Conservation (phyloP, 352 stramenopile genomes). For the Phytophthora megakarya region DNA sequence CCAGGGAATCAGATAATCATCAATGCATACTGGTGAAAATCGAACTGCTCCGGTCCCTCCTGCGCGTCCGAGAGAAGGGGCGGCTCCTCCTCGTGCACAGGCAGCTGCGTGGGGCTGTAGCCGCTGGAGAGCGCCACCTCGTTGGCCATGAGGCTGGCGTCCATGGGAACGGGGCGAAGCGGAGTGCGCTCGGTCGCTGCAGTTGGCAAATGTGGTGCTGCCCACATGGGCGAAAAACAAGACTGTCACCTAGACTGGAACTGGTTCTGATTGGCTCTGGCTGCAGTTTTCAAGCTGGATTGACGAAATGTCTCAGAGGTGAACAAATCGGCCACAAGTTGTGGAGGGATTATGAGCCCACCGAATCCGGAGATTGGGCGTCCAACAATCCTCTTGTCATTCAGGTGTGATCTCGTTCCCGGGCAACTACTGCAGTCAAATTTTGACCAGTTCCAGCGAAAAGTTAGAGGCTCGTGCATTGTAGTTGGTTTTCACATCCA, state of each 20-base stretch:
- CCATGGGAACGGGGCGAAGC: slow-evolving; percentile 27
- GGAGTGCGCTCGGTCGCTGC: slow-evolving; percentile 27
- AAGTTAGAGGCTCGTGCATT: too few species aligned
- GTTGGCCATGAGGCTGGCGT: slow-evolving; percentile 43
- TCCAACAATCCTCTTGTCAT: neutral
- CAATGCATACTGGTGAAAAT: slow-evolving; percentile 39
- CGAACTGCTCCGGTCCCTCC: slow-evolving; percentile 44
- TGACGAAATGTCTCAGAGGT: neutral
- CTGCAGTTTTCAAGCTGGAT: neutral
- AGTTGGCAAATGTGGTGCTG: slow-evolving; percentile 18
- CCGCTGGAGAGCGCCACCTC: slow-evolving; percentile 22
- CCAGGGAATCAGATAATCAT: neutral
- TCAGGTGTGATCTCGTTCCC: too few species aligned
- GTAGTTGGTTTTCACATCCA: too few species aligned
- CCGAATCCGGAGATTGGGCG: neutral
- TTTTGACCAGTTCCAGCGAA: too few species aligned
- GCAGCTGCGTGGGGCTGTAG: slow-evolving; percentile 14
- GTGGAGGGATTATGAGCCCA: neutral
- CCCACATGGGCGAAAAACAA: slow-evolving; percentile 6
- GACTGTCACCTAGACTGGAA: neutral
- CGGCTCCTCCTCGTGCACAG: slow-evolving; percentile 24
- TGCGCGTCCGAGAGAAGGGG: slow-evolving; percentile 12
- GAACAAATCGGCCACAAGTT: too few species aligned
- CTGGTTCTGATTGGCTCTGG: neutral
- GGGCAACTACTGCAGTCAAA: too few species aligned